Base-by-base conservation (phyloP, 805 yeast genomes). In the Kodamaea sagamina region DNA sequence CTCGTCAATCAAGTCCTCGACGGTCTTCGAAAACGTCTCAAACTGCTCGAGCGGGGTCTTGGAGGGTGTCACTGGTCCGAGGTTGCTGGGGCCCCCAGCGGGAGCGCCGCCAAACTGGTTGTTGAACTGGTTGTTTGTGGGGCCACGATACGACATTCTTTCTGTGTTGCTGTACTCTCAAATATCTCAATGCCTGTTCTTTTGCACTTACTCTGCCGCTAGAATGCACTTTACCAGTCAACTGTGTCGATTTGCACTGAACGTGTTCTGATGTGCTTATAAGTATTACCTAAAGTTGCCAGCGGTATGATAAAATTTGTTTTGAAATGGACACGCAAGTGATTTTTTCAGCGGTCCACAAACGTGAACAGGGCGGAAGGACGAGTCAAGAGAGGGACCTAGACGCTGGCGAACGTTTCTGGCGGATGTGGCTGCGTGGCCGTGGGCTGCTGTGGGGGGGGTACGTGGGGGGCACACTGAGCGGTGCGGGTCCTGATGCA, bases 1-100 rank as follows among this genome's bases (percentile, higher is more conserved):
- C 43, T 68, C 61, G 68, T 83, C 76, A 58, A 80, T 61, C 47
- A 62, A 48, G 49, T 67, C 77, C 55, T 86, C 92, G 25, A 81
- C 68, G 45, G 69, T 67, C 48, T 76, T 75, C 26, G 82, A 67
- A 43, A 76, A 59, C 12, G 59, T 60, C 53, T 83, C 88, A 48
- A 82, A 74, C 41, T 67, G 58, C 28, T 67, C 69, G 22, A 61
- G 39, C 4, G 60, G 52, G 3, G 65, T 50, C 48, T 56, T 61
- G 17, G 57, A 49, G 26, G 59, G 44, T 22, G 63, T 50, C 16
- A 68, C 61, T 24, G 70, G 66, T 2, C 69, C 70, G 29, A 61
- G 54, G 36, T 56, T 52, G 11, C 55, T 46, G 12, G 59, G 49
- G 1, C 57, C 53, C 9, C 57, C 58, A 15, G 48, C 36, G 26